phyloP scores from a whole-genome alignment of 1,139 yeast species.

The Tardiomyces blankii region DNA sequence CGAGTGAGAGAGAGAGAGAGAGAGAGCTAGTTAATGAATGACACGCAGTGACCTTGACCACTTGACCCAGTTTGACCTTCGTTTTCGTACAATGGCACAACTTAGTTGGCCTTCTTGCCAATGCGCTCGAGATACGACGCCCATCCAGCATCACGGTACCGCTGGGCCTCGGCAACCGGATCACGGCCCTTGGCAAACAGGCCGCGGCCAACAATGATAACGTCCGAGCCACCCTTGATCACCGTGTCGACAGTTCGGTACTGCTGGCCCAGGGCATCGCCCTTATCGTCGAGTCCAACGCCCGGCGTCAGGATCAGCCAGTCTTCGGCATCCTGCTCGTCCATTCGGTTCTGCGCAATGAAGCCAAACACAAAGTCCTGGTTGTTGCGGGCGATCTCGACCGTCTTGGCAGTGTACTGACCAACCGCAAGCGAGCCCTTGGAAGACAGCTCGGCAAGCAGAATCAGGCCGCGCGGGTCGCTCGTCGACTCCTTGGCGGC shows the following conservation, averaged over 20 bases:
- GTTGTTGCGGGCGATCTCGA: conserved; percentile 82
- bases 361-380: conserved; percentile 90
- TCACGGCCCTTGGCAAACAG: conserved; percentile 93
- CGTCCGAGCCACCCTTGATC: conserved; percentile 71
- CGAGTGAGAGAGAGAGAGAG: neutral
- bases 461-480: conserved; percentile 60
- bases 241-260: conserved; percentile 88
- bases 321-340: conserved; percentile 74
- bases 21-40: too few species aligned
- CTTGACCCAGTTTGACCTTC: too few species aligned
- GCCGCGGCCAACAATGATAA: conserved; percentile 96
- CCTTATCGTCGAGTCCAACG: conserved; percentile 93
- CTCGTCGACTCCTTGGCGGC: conserved; percentile 64
- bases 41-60: too few species aligned
- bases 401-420: conserved; percentile 75
- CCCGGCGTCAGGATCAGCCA: conserved; percentile 98
- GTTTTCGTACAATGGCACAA: too few species aligned
- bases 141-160: conserved; percentile 95
- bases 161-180: conserved; percentile 72
- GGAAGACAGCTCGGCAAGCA: conserved; percentile 93
- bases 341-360: conserved; percentile 87
- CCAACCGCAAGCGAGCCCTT: conserved; percentile 92
- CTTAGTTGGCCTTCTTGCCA: neutral
- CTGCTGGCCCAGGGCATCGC: conserved; percentile 96
- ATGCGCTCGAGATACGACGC: conserved; percentile 45